Evolutionary conservation across 2,329 filamentous ascomycete genomes (phyloP).

Genomic region (Phialophora macrospora): DNA sequence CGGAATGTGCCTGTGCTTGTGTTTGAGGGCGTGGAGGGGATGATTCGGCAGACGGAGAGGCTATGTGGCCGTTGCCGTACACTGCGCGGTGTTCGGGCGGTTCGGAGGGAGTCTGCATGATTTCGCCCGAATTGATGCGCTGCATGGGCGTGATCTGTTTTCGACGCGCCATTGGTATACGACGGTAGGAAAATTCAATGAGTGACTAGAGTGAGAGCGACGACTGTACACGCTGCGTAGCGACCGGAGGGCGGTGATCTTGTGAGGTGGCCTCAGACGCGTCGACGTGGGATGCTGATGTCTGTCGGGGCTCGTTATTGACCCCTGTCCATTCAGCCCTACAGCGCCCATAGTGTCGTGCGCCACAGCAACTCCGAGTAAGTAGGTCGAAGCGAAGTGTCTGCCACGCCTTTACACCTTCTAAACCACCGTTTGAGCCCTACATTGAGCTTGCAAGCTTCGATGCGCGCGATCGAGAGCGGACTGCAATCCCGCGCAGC

Average conservation of each 20-base stretch:
- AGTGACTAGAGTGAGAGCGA: constrained; percentile 21
- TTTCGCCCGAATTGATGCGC: constrained; percentile 70
- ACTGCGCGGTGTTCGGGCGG: constrained; percentile 41
- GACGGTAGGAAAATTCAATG: constrained; percentile 2
- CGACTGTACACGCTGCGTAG: neutral
- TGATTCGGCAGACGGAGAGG: constrained; percentile 16
- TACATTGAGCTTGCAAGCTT: no score
- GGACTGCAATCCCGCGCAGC: no score
- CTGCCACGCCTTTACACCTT: no score
- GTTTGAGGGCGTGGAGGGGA: neutral
- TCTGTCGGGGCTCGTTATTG: no score
- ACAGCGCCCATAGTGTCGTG: neutral
- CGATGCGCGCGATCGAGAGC: no score
- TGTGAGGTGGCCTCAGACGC: constrained; percentile 2
- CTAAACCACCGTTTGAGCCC: no score
- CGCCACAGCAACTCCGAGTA: no score
- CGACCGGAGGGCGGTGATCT: neutral
- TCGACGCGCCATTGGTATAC: constrained; percentile 68
- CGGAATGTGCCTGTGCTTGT: constrained; percentile 1
- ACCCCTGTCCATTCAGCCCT: neutral
- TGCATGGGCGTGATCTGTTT: constrained; percentile 70
- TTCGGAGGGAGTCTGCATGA: constrained; percentile 53
- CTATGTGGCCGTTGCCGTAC: constrained; percentile 43
- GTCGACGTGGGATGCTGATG: neutral
- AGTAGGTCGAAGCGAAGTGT: no score